Evolutionary conservation across 2,329 filamentous ascomycete species (phyloP), one percentile per base, ranked within the genome.

Genomic region (Cercospora berteroae): DNA sequence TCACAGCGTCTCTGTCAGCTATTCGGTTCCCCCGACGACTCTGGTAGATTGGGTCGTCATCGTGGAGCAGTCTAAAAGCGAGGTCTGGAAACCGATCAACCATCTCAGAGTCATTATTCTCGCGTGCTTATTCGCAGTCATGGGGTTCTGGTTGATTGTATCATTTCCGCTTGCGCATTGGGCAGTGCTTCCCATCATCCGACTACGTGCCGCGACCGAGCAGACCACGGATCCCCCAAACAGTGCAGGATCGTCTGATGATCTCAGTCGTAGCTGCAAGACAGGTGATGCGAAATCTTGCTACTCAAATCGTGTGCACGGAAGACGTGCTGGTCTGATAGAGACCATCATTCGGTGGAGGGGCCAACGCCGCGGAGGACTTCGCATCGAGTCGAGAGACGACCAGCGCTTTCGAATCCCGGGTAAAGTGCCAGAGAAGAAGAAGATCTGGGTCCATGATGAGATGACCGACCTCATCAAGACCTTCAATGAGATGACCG

Each of bases 401-500:
- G 65, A 75, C 77, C 27, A 76, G 85, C 44, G 86, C 33, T 97
- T 96, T 79, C 92, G 92, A 70, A 96, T 97, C 39, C 94, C 94
- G 0, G 88, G 88, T 12, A 93, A 92, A 76, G 94, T 97, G 12
- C 58, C 62, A 12, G 87, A 87, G 62, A 89, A 92, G 66, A 83
- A 88, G 29, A 90, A 88, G 69, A 90, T 94, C 74, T 83, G 89
- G 55, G 83, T 97, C 62, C 91, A 91, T 1, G 94, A 97, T 76
- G 94, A 97, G 75, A 80, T 89, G 33, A 95, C 92, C 0, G 93
- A 96, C 76, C 84, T 96, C 13, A 95, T 91, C 0, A 83, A 82
- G 39, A 95, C 91, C 0, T 97, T 96, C 81, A 97, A 97, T 76
- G 91, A 93, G 74, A 97, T 97, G 94, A 92, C 90, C 1, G 92